A percentile compares a stretch with the other conserved stretches of the same genome.
Conservation (phyloP, 169 alveolate genomes). For the Miamiensis avidus region DNA sequence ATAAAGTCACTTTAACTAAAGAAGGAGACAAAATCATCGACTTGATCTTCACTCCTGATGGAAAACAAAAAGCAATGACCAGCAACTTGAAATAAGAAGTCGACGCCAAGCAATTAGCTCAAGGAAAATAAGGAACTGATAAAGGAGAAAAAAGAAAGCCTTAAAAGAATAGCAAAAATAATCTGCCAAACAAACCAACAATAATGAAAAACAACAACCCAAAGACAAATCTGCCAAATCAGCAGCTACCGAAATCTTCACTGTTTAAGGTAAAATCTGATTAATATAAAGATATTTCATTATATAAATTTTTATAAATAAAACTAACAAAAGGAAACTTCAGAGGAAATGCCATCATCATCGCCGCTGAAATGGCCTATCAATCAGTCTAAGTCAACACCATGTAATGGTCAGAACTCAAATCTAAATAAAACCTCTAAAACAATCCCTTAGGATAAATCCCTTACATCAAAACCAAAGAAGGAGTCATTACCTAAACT, state of each 20-base stretch:
- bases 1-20: conserved; percentile 58
- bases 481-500: neutral
- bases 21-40: conserved; percentile 59
- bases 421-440: no score
- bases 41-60: conserved; percentile 94
- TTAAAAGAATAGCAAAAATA: neutral
- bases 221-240: neutral
- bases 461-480: neutral
- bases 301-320: no score
- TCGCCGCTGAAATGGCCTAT: no score
- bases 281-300: no score
- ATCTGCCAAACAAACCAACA: no score
- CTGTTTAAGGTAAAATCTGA: neutral
- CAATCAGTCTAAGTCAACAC: no score
- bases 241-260: neutral
- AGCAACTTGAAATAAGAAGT: neutral
- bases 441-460: no score
- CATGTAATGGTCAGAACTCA: no score
- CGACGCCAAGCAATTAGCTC: neutral
- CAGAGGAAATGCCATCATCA: no score
- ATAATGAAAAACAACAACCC: no score
- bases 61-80: conserved; percentile 77
- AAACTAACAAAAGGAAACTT: neutral
- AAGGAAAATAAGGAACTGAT: neutral
- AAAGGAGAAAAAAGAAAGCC: neutral